phyloP scores from a whole-genome alignment of 257 asterid genomes.

The Penstemon newberryi region DNA sequence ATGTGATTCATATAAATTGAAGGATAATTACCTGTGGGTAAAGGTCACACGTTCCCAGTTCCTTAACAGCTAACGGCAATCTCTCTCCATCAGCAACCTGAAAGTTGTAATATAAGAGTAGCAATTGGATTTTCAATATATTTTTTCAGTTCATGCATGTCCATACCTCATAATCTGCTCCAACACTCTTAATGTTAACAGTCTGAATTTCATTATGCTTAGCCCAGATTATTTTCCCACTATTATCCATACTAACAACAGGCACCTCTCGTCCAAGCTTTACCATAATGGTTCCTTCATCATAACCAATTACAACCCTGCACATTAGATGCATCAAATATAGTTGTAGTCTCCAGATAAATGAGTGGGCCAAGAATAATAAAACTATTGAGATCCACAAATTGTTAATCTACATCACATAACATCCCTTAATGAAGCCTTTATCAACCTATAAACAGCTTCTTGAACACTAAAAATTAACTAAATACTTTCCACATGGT shows the following conservation, averaged over 20 bases:
- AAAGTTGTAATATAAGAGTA: conserved; percentile 24
- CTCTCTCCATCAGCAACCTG: conserved; percentile 97
- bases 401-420: conserved; percentile 21
- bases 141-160: conserved; percentile 2
- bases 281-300: conserved; percentile 98
- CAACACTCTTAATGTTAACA: conserved; percentile 89
- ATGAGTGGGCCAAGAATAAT: conserved; percentile 8
- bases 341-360: conserved; percentile 17
- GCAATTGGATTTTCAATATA: conserved; percentile 17
- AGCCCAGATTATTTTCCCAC: conserved; percentile 97
- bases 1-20: conserved; percentile 3
- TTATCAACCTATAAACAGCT: conserved; percentile 15
- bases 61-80: conserved; percentile 91
- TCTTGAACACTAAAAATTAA: conserved; percentile 13
- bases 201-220: conserved; percentile 98
- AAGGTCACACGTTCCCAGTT: conserved; percentile 96
- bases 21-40: conserved; percentile 80
- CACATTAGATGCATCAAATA: conserved; percentile 27
- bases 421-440: conserved; percentile 18
- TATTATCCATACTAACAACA: conserved; percentile 91
- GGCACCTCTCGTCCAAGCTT: conserved; percentile 98
- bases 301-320: conserved; percentile 97
- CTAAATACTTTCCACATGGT: conserved; percentile 12
- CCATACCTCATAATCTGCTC: conserved; percentile 81
- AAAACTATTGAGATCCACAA: conserved; percentile 11